Evolutionary conservation across 2,329 filamentous ascomycete genomes (phyloP).

Genomic region (Stemphylium lycopersici): DNA sequence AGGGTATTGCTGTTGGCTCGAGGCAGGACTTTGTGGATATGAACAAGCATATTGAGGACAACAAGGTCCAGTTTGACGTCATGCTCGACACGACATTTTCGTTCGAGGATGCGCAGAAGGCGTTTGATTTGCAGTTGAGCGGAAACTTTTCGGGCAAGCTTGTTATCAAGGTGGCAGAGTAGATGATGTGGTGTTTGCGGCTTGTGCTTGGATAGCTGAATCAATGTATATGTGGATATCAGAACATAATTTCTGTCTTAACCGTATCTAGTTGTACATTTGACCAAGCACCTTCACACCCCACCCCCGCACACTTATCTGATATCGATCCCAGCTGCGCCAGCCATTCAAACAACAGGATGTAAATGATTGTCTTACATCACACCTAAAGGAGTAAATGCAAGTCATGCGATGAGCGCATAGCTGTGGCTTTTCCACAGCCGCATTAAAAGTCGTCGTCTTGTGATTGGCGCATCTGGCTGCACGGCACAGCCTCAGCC

Average conservation of each 20-base stretch:
- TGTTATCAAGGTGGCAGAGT: slow-evolving; percentile 21
- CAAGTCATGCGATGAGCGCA: slow-evolving; percentile 1
- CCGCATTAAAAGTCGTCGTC: background rate
- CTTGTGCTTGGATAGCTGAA: background rate
- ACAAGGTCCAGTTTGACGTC: slow-evolving; percentile 33
- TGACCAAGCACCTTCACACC: background rate
- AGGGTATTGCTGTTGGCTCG: slow-evolving; percentile 60
- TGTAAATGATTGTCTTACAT: background rate
- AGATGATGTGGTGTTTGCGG: background rate
- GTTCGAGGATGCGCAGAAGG: slow-evolving; percentile 41
- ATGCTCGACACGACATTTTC: slow-evolving; percentile 45
- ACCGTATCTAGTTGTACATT: background rate
- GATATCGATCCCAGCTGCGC: background rate
- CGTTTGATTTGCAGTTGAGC: no score
- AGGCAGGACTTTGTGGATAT: slow-evolving; percentile 53
- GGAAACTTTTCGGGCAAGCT: slow-evolving; percentile 43
- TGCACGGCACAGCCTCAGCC: slow-evolving; percentile 18
- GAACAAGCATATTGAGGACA: slow-evolving; percentile 41
- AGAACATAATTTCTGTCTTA: background rate
- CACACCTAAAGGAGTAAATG: background rate
- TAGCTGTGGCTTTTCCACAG: slow-evolving; percentile 6
- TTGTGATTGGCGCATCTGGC: slow-evolving; percentile 8
- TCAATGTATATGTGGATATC: background rate
- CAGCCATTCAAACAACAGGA: background rate
- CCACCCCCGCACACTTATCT: background rate